A percentile compares a stretch with the other conserved stretches of the same genome.
These are phyloP conservation scores for Starmerella asiatica DNA, from an alignment of 805 yeast genomes.

Conservation along the genomic window DNA sequence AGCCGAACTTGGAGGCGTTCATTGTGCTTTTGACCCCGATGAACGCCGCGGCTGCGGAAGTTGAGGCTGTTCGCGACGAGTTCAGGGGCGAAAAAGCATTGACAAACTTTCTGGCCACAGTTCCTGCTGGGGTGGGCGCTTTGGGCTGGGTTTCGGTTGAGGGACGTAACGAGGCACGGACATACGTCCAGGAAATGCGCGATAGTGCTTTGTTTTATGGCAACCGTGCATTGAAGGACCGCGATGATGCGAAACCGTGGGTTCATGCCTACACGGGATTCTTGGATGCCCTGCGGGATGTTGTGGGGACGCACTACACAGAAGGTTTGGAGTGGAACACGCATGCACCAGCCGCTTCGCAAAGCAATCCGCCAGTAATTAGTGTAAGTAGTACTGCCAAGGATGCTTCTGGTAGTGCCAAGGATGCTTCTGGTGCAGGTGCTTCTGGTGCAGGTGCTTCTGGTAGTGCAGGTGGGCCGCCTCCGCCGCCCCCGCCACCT, in stretches of 20 bases:
- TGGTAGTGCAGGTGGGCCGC: slow-evolving; percentile 32
- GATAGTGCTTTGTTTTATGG: slow-evolving; percentile 93
- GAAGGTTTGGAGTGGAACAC: slow-evolving; percentile 76
- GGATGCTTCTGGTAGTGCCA: slow-evolving; percentile 17
- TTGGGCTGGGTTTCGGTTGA: slow-evolving; percentile 78
- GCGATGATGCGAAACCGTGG: slow-evolving; percentile 75
- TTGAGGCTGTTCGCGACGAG: slow-evolving; percentile 55
- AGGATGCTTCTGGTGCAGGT: slow-evolving; percentile 21
- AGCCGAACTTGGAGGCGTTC: slow-evolving; percentile 48
- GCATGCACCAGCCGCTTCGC: slow-evolving; percentile 28
- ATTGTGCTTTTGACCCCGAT: slow-evolving; percentile 53
- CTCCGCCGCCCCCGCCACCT: slow-evolving; percentile 85
- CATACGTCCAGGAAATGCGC: slow-evolving; percentile 60
- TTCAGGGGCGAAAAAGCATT: slow-evolving; percentile 49
- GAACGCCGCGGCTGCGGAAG: slow-evolving; percentile 43
- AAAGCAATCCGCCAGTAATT: background rate
- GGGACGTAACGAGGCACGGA: slow-evolving; percentile 42
- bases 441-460: slow-evolving; percentile 30
- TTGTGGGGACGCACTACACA: slow-evolving; percentile 63
- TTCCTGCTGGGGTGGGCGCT: slow-evolving; percentile 80
- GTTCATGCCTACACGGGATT: slow-evolving; percentile 49
- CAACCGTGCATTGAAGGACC: slow-evolving; percentile 76
- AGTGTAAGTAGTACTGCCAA: slow-evolving; percentile 11
- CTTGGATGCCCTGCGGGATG: slow-evolving; percentile 56
- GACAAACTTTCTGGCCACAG: slow-evolving; percentile 61